Evolutionary conservation across 805 yeast genomes (phyloP).

Genomic region (Kazachstania bromeliacearum): DNA sequence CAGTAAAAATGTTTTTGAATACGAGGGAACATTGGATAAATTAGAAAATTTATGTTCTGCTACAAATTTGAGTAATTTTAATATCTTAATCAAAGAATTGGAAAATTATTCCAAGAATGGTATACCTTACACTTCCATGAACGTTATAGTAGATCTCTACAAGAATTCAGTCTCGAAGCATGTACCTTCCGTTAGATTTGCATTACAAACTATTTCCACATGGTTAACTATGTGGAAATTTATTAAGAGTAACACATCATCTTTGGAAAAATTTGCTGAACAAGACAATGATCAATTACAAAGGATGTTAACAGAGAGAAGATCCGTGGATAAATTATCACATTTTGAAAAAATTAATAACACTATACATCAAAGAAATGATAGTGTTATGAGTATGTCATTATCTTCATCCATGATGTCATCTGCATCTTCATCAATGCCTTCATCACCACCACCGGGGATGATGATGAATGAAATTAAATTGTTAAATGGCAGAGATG

Average conservation of each 20-base stretch:
- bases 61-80: constrained; percentile 1
- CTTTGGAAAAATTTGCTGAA: constrained; percentile 8
- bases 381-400: not conserved
- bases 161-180: constrained; percentile 10
- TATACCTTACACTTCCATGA: not conserved
- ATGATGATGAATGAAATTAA: not conserved
- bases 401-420: constrained; percentile 6
- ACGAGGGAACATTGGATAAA: constrained; percentile 12
- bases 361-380: constrained; percentile 1
- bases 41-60: constrained; percentile 13
- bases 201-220: constrained; percentile 8
- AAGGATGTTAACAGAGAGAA: constrained; percentile 22
- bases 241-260: constrained; percentile 13
- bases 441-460: constrained; percentile 5
- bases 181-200: constrained; percentile 11
- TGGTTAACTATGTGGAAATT: constrained; percentile 20
- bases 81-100: not conserved
- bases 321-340: constrained; percentile 20
- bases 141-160: constrained; percentile 12
- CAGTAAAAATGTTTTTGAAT: constrained; percentile 20
- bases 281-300: constrained; percentile 11
- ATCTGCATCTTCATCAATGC: constrained; percentile 7
- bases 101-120: constrained; percentile 4
- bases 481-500: not conserved
- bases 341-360: constrained; percentile 9